Percentiles rank a stretch among this genome's conserved stretches.
These are phyloP conservation scores for Glutinoglossum americanum DNA, from an alignment of 495 filamentous ascomycete genomes.

Conservation along the genomic window DNA sequence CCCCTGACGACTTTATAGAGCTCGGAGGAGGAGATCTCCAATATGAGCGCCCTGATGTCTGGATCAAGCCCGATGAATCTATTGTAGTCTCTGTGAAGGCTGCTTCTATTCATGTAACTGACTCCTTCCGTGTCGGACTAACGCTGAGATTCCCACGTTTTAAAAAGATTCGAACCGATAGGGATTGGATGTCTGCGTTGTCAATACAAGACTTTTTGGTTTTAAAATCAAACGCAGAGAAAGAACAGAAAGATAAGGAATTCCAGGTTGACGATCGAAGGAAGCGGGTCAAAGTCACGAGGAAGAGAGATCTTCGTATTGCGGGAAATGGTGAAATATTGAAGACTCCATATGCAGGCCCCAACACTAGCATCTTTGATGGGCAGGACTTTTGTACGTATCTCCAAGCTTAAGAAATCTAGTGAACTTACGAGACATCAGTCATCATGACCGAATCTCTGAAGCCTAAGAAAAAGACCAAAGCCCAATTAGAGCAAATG, in stretches of 20 bases:
- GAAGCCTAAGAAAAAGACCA: conserved; percentile 41
- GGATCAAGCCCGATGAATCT: conserved; percentile 80
- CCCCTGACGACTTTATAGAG: conserved; percentile 61
- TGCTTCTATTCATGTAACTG: conserved; percentile 50
- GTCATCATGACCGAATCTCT: conserved; percentile 40
- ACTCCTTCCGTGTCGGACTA: conserved; percentile 52
- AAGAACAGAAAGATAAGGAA: conserved; percentile 49
- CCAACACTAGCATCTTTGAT: conserved; percentile 41
- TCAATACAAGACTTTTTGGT: conserved; percentile 55
- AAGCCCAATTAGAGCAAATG: conserved; percentile 62
- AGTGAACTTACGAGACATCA: conserved; percentile 12
- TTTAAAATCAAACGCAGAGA: conserved; percentile 48
- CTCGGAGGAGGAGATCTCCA: conserved; percentile 55
- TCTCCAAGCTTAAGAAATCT: conserved; percentile 18
- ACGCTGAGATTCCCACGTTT: conserved; percentile 89
- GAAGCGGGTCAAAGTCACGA: conserved; percentile 35
- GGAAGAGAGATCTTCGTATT: conserved; percentile 49
- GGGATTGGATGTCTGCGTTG: conserved; percentile 61
- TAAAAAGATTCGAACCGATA: conserved; percentile 59
- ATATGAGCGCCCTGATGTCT: conserved; percentile 67
- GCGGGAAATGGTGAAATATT: conserved; percentile 38
- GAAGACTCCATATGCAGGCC: conserved; percentile 30
- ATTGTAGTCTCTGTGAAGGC: conserved; percentile 80
- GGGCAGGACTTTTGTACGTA: conserved; percentile 54
- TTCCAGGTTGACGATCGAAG: conserved; percentile 65